Base-by-base conservation (phyloP, 306 rosid genomes). In the Clitoria ternatea region DNA sequence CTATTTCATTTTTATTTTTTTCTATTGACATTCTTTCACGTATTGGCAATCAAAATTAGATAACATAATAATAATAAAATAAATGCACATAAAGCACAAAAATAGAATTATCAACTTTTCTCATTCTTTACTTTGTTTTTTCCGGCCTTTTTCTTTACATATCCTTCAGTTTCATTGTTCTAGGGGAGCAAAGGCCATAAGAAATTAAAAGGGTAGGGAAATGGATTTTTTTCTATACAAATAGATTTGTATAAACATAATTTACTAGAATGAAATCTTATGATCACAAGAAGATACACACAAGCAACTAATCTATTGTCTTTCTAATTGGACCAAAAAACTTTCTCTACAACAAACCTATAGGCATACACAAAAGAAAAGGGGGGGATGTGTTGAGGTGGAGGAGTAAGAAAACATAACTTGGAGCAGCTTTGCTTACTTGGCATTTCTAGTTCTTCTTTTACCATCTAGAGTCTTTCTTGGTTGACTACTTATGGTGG, bases 391-490 rank as follows among this genome's bases (percentile, higher is more conserved):
- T 48, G 43, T 29, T 29, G 29, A 15, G 78, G 56, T 3, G 59
- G 63, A 54, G 70, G 69, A 53, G 48, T 22, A 69, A 54, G 24
- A 19, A 81, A 56, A 61, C 76, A 22, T 40, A 77, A 22, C 62
- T 20, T 56, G 50, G 68, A 48, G 24, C 11, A 56, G 12, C 53
- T 61, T 55, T 56, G n/a, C 63, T 89, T 85, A 91, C 79, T 89
- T 87, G 10, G 79, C 66, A 82, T 61, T 52, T 70, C 87, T 82
- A 49, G 56, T 62, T 65, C 77, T 94, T 69, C 89, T 81, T 80
- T 83, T 91, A n/a, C 84, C 89, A 73, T 86, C 67, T 48, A 78
- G 74, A 72, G 70, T 82, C 84, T 85, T 92, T 60, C 81, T 77
- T 18, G 83, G 60, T 26, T 82, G 90, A 69, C 77, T 73, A 13